phyloP scores from a whole-genome alignment of 441 rosid genomes.

The Pelargonium fulgidum region DNA sequence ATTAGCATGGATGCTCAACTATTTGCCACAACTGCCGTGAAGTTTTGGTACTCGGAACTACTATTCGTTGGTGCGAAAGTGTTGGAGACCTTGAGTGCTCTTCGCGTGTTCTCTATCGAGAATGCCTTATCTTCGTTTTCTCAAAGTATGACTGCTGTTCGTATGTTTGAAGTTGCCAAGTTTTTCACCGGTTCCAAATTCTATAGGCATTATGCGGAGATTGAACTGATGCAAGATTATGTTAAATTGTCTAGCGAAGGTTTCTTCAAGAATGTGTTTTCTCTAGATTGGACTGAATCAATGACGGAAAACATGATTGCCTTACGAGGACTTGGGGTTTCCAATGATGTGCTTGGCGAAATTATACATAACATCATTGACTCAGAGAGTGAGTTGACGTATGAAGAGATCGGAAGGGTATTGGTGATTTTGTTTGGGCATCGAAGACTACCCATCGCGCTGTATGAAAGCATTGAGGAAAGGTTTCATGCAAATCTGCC shows the following conservation, averaged over 20 bases:
- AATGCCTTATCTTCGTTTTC: constrained; percentile 24
- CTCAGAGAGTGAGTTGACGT: constrained; percentile 22
- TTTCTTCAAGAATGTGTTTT: constrained; percentile 28
- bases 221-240: constrained; percentile 13
- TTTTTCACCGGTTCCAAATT: constrained; percentile 26
- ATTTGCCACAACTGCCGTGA: constrained; percentile 30
- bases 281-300: constrained; percentile 34
- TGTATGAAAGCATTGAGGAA: constrained; percentile 14
- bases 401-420: constrained; percentile 33
- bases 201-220: neutral
- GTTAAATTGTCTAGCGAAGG: constrained; percentile 16
- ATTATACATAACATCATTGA: constrained; percentile 10
- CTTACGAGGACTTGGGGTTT: constrained; percentile 27
- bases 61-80: constrained; percentile 37
- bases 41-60: constrained; percentile 37
- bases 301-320: constrained; percentile 23
- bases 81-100: constrained; percentile 26
- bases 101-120: constrained; percentile 9
- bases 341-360: constrained; percentile 23
- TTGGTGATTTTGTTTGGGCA: constrained; percentile 37
- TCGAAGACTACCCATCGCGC: constrained; percentile 10
- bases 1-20: constrained; percentile 24
- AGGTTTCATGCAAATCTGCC: constrained; percentile 17
- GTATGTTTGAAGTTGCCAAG: constrained; percentile 28
- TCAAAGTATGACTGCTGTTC: constrained; percentile 20